Base-by-base conservation (phyloP, 179 eudicot genomes). In the Heliamphora pulchella region DNA sequence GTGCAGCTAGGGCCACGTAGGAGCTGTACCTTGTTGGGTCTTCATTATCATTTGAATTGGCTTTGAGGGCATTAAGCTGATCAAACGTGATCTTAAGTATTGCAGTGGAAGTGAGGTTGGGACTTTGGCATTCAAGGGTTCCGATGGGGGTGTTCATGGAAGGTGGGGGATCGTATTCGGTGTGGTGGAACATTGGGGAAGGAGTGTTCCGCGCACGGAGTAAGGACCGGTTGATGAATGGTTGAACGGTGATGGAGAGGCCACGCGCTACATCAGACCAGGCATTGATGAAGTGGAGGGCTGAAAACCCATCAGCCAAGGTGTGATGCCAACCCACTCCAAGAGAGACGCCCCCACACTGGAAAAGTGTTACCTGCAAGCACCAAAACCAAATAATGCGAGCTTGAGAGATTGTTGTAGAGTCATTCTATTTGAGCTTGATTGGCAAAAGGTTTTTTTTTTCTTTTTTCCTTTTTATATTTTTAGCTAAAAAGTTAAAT, bases 241-340 rank as follows among this genome's bases (percentile, higher is more conserved):
- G 95, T 0, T 81, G 83, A 78, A 86, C 54, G 47, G 81, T 66
- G 58, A 91, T 57, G 59, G 84, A 89, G 17, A 89, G 86, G 8
- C 94, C 97, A 22, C 89, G 86, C 31, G 90, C 88, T 84, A 90
- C 80, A n/a, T 88, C 91, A 0, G 91, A 82, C 91, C 90, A 89
- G 17, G 90, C 76, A 78, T 86, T 89, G 68, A 88, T 81, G 79
- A 88, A 88, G 78, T 86, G 86, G 20, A 85, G 70, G 10, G 82
- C 85, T 5, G 88, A 85, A 73, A 72, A 68, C 48, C 91, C 93
- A 78, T 90, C 93, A 1, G 85, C 90, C 54, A 78, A 80, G 43
- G 82, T 87, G 78, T 91, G 95, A 47, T 87, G 89, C 79, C 77
- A 81, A 5, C 90, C 89, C 8, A 90, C 89, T 9, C 91, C 93